Evolutionary conservation across 768 basidiomycete species (phyloP).

Genomic region (Lyophyllum atratum): DNA sequence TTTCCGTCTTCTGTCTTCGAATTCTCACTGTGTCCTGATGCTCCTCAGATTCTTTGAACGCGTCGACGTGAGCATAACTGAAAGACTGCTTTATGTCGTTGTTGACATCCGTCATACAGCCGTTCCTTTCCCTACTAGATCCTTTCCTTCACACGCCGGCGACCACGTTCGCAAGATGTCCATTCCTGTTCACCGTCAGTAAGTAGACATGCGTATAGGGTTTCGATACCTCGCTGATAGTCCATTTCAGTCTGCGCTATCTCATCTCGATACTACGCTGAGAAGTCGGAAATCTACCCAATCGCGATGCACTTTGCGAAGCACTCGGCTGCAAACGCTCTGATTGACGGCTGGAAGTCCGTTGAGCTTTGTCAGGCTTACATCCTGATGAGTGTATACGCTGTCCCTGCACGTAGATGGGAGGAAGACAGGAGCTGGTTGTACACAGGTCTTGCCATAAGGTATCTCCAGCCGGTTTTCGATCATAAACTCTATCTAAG

Average conservation of each 20-base stretch:
- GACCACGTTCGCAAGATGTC: conserved; percentile 79
- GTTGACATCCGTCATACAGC: conserved; percentile 32
- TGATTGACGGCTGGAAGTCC: conserved; percentile 82
- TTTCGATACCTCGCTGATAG: not conserved
- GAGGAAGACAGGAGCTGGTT: conserved; percentile 92
- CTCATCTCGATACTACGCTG: conserved; percentile 76
- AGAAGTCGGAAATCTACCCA: conserved; percentile 82
- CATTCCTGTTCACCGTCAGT: conserved; percentile 90
- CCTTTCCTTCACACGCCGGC: conserved; percentile 79
- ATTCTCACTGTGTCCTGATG: conserved; percentile 3
- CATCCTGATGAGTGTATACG: conserved; percentile 82
- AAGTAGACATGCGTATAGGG: conserved; percentile 28
- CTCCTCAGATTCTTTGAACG: conserved; percentile 64
- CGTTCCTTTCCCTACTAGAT: conserved; percentile 77
- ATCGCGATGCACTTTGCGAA: conserved; percentile 91
- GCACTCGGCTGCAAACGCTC: conserved; percentile 75
- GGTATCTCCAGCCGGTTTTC: conserved; percentile 36
- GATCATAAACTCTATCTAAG: not conserved
- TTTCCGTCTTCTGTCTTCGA: not conserved
- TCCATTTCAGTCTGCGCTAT: conserved; percentile 72
- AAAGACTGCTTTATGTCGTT: not conserved
- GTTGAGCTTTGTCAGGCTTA: conserved; percentile 93
- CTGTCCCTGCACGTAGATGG: conserved; percentile 80
- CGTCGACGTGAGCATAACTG: conserved; percentile 56
- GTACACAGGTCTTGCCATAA: conserved; percentile 84